A percentile compares a stretch with the other conserved stretches of the same genome.
phyloP scores from a whole-genome alignment of 164 flowering plant species.

The Protea cynaroides region DNA sequence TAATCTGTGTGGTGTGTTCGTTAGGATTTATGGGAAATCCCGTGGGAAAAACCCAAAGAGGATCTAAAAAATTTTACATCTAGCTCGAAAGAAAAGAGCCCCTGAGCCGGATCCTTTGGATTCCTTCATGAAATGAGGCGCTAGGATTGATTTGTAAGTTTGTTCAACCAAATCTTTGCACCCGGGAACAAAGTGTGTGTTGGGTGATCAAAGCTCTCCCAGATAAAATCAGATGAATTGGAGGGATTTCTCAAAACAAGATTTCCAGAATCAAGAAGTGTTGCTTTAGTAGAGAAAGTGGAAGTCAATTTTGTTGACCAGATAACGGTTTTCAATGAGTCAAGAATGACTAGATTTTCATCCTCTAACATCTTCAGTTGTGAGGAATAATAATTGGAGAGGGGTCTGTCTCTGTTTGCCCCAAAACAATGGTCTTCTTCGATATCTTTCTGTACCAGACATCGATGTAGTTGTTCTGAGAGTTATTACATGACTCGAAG shows the following conservation, averaged over 20 bases:
- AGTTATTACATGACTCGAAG: neutral
- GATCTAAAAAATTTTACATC: too few relatives aligned
- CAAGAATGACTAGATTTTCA: neutral
- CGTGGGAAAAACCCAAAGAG: too few relatives aligned
- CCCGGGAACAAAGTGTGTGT: slow-evolving; percentile 67
- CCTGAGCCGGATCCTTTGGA: slow-evolving; percentile 51
- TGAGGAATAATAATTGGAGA: neutral
- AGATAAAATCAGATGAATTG: slow-evolving; percentile 25
- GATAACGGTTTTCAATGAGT: neutral
- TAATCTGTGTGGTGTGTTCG: too few relatives aligned
- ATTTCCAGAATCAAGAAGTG: slow-evolving; percentile 38
- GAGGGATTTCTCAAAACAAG: slow-evolving; percentile 35
- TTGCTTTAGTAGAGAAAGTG: neutral
- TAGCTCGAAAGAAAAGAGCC: slow-evolving; percentile 45
- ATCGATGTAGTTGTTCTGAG: neutral
- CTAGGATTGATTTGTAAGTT: slow-evolving; percentile 19
- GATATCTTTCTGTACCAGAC: neutral
- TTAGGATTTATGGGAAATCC: too few relatives aligned
- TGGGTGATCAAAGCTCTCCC: slow-evolving; percentile 73
- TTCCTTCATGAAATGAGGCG: slow-evolving; percentile 55
- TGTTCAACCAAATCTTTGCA: slow-evolving; percentile 29
- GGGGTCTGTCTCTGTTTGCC: neutral
- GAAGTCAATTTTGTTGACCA: neutral
- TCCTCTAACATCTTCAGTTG: neutral
- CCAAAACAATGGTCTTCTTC: neutral